Evolutionary conservation across 306 rosid genomes (phyloP), one percentile per base, ranked within the genome.

Genomic region (Pachyrhizus erosus): DNA sequence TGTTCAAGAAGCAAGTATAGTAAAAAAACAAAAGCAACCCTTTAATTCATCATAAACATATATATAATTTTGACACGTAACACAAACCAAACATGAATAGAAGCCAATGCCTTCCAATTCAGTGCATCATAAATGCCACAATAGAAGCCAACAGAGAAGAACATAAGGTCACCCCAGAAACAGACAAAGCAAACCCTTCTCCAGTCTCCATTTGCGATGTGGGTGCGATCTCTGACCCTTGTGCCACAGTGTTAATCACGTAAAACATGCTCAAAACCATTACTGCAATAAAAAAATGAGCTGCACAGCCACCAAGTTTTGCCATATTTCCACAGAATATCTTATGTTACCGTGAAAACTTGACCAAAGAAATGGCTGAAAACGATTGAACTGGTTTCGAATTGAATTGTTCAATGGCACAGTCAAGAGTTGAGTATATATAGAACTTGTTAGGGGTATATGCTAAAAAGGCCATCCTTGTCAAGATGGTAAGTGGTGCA

Each of bases 141-240:
- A 91, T 65, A 84, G 91, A 88, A 83, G 81, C 86, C 84, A 91
- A 43, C 39, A 88, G 0, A 62, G 89, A 87, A 70, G 72, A 87
- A 62, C 58, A 67, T 75, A 84, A 33, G 31, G 68, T 62, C 24
- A 75, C 79, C 75, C 68, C 80, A 23, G 92, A 84, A 71, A 89
- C 72, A 57, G 78, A 66, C 49, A 82, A 64, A 84, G 87, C 54
- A 82, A 72, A 80, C 27, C 91, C 93, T 23, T 62, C 75, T 70
- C 96, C 96, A 54, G 96, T 68, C 34, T 80, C 87, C 82, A 86
- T 27, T 61, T 79, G 86, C 0, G 96, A 79, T 7, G 90, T 39
- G 9, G 96, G 96, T 49, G 93, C 84, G 1, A 80, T 70, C 55
- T 1, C 85, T 43, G 80, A 77, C 29, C 65, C 84, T 57, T 77